Conservation (phyloP, 805 yeast species). For the Kodamaea leandrae region DNA sequence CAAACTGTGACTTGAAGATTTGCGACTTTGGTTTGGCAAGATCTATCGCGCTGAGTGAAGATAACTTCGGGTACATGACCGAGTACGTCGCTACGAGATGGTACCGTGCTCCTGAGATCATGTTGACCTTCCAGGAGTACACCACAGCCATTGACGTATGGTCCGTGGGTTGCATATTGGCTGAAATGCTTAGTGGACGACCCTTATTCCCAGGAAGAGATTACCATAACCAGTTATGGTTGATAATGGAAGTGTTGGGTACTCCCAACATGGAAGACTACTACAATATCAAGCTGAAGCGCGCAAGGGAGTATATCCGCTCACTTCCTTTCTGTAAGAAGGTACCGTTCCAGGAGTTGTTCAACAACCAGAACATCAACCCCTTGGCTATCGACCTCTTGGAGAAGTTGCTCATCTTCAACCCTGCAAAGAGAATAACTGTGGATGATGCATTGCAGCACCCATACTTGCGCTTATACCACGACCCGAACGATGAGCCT, state of each 20-base stretch:
- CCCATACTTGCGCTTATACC: slow-evolving; percentile 86
- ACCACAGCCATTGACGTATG: slow-evolving; percentile 95
- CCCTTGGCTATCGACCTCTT: slow-evolving; percentile 58
- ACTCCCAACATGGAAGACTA: slow-evolving; percentile 83
- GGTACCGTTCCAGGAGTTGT: slow-evolving; percentile 50
- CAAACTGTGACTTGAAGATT: slow-evolving; percentile 90
- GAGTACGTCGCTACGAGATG: slow-evolving; percentile 97
- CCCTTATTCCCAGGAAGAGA: slow-evolving; percentile 95
- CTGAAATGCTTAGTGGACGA: slow-evolving; percentile 80
- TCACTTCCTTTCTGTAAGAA: slow-evolving; percentile 71
- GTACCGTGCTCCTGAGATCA: slow-evolving; percentile 97
- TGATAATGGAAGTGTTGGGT: slow-evolving; percentile 82
- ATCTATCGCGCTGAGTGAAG: slow-evolving; percentile 58
- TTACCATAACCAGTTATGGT: slow-evolving; percentile 84
- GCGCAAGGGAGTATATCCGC: slow-evolving; percentile 87
- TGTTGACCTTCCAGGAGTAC: slow-evolving; percentile 91
- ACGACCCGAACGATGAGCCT: slow-evolving; percentile 94
- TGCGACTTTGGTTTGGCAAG: slow-evolving; percentile 94
- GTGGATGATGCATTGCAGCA: slow-evolving; percentile 77
- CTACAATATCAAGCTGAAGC: slow-evolving; percentile 65
- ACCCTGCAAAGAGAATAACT: slow-evolving; percentile 69
- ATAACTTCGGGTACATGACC: slow-evolving; percentile 81
- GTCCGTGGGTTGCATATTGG: slow-evolving; percentile 95
- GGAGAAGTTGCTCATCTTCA: slow-evolving; percentile 62
- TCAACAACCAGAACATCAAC: slow-evolving; percentile 27